A percentile compares a stretch with the other conserved stretches of the same genome.
These are phyloP conservation scores for Sicyos baderoa DNA, from an alignment of 306 rosid species.

Conservation along the genomic window DNA sequence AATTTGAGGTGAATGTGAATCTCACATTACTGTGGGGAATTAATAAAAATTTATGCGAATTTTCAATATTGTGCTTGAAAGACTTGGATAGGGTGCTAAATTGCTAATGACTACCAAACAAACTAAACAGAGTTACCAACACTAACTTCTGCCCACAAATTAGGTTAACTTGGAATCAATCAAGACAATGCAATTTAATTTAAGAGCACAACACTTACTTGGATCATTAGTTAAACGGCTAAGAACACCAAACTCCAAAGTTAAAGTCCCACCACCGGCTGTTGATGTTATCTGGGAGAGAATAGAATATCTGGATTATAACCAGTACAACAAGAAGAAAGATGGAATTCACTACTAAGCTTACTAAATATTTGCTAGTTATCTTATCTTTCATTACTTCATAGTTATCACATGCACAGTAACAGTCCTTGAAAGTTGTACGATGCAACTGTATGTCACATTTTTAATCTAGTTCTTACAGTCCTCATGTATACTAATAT, in stretches of 20 bases:
- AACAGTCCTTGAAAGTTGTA: background rate
- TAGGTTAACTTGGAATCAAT: background rate
- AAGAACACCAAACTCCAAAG: slow-evolving; percentile 91
- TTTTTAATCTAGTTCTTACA: background rate
- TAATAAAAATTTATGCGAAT: background rate
- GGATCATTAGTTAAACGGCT: slow-evolving; percentile 89
- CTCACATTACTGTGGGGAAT: background rate
- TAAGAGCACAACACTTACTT: slow-evolving; percentile 42
- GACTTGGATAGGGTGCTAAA: background rate
- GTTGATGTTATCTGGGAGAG: slow-evolving; percentile 79
- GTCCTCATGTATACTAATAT: background rate
- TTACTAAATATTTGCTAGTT: background rate
- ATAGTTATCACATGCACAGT: background rate
- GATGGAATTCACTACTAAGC: background rate
- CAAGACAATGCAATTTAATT: slow-evolving; percentile 9
- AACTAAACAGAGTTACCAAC: background rate
- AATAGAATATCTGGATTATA: slow-evolving; percentile 20
- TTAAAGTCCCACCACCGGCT: slow-evolving; percentile 98
- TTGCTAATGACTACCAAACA: background rate
- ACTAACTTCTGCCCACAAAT: background rate
- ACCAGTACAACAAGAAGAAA: background rate
- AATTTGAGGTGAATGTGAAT: background rate
- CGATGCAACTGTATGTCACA: background rate
- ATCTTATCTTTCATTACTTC: background rate
- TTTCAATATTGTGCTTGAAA: background rate